A percentile compares a stretch with the other conserved stretches of the same genome.
Evolutionary conservation across 768 basidiomycete species (phyloP).

Genomic region (Boletales sp.): DNA sequence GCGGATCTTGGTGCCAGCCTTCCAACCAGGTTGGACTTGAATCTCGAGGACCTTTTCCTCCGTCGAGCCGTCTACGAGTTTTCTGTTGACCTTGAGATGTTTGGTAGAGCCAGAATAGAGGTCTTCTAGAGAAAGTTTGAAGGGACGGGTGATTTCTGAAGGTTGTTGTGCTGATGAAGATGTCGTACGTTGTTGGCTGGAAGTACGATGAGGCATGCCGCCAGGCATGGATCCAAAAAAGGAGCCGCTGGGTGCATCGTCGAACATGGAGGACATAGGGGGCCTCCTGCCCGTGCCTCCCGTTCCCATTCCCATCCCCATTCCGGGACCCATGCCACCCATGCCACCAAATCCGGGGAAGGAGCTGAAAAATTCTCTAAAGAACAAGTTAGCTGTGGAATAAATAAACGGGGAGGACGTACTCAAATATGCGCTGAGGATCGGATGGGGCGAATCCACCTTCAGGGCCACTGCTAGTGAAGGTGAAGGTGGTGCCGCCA

Average conservation of each 20-base stretch:
- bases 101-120: conserved; percentile 84
- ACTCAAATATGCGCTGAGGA: conserved; percentile 88
- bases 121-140: conserved; percentile 83
- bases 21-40: conserved; percentile 86
- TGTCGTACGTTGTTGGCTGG: conserved; percentile 26
- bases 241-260: conserved; percentile 38
- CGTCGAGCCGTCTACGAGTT: conserved; percentile 62
- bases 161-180: conserved; percentile 32
- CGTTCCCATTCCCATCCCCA: conserved; percentile 36
- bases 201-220: conserved; percentile 51
- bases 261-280: conserved; percentile 31
- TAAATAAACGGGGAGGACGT: conserved; percentile 30
- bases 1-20: conserved; percentile 91
- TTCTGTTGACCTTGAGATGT: conserved; percentile 81
- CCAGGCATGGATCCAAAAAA: conserved; percentile 46
- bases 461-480: conserved; percentile 40
- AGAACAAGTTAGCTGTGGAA: conserved; percentile 2
- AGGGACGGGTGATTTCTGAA: conserved; percentile 71
- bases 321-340: conserved; percentile 13
- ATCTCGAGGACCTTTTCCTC: conserved; percentile 89
- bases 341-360: conserved; percentile 30
- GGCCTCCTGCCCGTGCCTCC: conserved; percentile 40
- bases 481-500: conserved; percentile 52
- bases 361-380: conserved; percentile 54
- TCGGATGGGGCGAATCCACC: conserved; percentile 72